Base-by-base conservation (phyloP, 108 stramenopile genomes). In the Fistulifera pelliculosa region DNA sequence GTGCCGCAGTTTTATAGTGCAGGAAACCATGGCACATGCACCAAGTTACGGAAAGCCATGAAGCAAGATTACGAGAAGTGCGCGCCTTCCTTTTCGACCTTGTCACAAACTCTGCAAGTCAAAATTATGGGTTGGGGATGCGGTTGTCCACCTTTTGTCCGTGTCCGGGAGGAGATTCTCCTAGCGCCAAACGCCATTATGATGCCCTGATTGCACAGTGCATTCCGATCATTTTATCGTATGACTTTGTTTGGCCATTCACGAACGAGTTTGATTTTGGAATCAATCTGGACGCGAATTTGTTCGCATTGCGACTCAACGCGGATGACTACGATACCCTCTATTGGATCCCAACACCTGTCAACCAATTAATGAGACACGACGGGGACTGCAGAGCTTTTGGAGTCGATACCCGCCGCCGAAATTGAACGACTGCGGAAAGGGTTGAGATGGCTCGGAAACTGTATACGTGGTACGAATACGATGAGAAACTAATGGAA, bases 121-220 rank as follows among this genome's bases (percentile, higher is more conserved):
- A 21, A 45, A 26, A 18, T 18, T 63, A 64, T 49, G 41, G 56
- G 42, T 47, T 31, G 27, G 73, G 49, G 16, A 62, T 55, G 47
- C 51, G 73, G 0, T 54, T 67, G 22, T 41, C 73, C 39, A 74
- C 73, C 42, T 74, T n/a, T 65, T 74, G 73, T 35, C 73, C 73
- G 1, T 60, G 63, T 44, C 73, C 73, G 2, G 71, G 71, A 27
- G 80, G 80, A 19, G 80, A 81, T 49, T 67, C 75, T 24, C 75
- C 80, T 27, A 68, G 64, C 14, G 66, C 80, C n/a, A 81, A 76
- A 62, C 71, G 80, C 7, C 70, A 61, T 43, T 77, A 73, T 49
- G 80, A 81, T 65, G 74, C 70, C 10, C 11, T 79, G 1, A 38
- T 63, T 31, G 69, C 71, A 7, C 74, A 74, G 14, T 80, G 79